Evolutionary conservation across 352 stramenopile species (phyloP), one percentile per base, ranked within the genome.

Genomic region (Globisporangium splendens): DNA sequence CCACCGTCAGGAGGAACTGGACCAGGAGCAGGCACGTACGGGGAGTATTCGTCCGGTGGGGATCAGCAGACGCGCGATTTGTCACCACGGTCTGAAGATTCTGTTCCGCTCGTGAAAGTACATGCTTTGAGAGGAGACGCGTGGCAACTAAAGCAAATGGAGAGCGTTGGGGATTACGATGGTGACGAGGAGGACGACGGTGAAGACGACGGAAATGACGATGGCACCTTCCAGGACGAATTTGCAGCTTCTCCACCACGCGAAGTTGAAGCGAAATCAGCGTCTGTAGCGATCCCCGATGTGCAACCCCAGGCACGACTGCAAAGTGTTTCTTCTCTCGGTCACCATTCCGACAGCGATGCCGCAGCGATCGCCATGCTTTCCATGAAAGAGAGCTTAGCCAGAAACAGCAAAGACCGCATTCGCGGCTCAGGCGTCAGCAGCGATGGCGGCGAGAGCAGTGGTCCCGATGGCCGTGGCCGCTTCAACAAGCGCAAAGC

Each of bases 61-160:
- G 50, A 59, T n/a, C 46, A 60, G 44, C 50, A 46, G 35, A 20
- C 42, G 42, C 59, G 59, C 15, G 60, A 73, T 28, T 54, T 72
- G 13, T 83, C 76, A 18, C 69, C 75, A 8, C 62, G 68, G 28
- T 75, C 68, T 0, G 80, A 89, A 24, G 75, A 83, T 31, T 72
- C 68, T 11, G 79, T 95, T 21, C 86, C 83, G 33, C 67, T 95
- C 22, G 78, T 85, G 22, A 73, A 79, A 57, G 83, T 95, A 15
- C 80, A 92, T 56, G 79, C 79, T 17, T 61, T 95, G 50, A 75
- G 85, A 56, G 80, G 89, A 44, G 83, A 92, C 46, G 82, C 86
- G 12, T 73, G 77, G 21, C 73, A 91, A 24, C 73, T 95, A 15
- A 76, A 79, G 56, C 80, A 87, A 51, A 72, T 86, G 52, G 80